Conservation (phyloP, 2,329 filamentous ascomycete species). For the Lachnellula willkommii region DNA sequence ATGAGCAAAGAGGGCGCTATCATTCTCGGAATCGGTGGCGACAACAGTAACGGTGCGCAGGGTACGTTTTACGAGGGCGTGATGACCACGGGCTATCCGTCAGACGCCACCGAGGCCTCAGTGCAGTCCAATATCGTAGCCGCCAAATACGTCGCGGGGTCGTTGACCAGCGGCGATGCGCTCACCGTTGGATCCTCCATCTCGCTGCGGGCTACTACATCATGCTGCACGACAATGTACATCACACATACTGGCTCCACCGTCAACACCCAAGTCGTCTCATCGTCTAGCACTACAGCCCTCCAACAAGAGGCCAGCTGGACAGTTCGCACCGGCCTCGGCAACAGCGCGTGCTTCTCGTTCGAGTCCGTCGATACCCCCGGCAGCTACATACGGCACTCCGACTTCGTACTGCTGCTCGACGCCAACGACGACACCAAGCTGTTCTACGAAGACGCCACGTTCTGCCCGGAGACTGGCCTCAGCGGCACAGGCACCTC, state of each 20-base stretch:
- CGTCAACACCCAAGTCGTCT: conserved; percentile 51
- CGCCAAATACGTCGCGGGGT: conserved; percentile 47
- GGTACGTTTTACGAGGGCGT: conserved; percentile 63
- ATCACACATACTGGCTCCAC: conserved; percentile 46
- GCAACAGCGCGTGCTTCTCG: conserved; percentile 51
- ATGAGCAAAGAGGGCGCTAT: conserved; percentile 63
- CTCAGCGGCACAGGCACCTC: conserved; percentile 47
- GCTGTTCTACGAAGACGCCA: conserved; percentile 55
- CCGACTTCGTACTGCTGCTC: conserved; percentile 46
- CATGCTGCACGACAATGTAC: conserved; percentile 49
- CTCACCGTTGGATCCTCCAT: conserved; percentile 46
- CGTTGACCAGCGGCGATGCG: conserved; percentile 43
- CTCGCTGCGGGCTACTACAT: conserved; percentile 51
- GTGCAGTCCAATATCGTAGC: conserved; percentile 58
- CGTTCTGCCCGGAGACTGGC: conserved; percentile 52
- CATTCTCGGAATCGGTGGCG: conserved; percentile 65
- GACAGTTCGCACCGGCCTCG: conserved; percentile 50
- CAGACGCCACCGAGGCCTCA: conserved; percentile 51
- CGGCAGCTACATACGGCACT: conserved; percentile 55
- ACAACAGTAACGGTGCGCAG: conserved; percentile 49
- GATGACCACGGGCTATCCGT: conserved; percentile 58
- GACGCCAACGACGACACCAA: conserved; percentile 49
- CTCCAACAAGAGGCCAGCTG: conserved; percentile 50
- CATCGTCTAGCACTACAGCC: conserved; percentile 43
- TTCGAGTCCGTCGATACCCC: conserved; percentile 56